Conservation (phyloP, 805 yeast species). For the Wickerhamiella brachini region DNA sequence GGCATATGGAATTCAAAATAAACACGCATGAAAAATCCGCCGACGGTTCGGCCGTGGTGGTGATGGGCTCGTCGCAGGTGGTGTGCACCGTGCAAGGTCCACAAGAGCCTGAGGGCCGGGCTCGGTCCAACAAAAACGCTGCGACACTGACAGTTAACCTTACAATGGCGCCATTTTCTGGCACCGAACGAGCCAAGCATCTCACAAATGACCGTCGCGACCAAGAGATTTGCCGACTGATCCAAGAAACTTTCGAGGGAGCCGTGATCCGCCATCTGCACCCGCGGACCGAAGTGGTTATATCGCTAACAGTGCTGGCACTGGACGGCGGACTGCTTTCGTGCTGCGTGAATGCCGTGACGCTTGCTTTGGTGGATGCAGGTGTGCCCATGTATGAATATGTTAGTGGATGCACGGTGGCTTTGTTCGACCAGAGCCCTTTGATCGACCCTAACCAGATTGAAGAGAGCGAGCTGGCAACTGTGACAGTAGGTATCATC, state of each 20-base stretch:
- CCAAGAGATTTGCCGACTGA: constrained; percentile 23
- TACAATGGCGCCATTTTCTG: constrained; percentile 68
- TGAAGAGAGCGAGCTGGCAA: constrained; percentile 76
- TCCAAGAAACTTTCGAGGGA: constrained; percentile 29
- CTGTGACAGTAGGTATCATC: constrained; percentile 67
- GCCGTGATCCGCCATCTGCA: constrained; percentile 61
- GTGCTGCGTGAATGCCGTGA: constrained; percentile 68
- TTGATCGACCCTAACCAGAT: constrained; percentile 67
- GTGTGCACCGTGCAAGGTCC: constrained; percentile 84
- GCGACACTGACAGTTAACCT: constrained; percentile 53
- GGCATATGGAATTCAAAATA: constrained; percentile 64
- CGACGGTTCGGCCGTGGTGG: constrained; percentile 86
- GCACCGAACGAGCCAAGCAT: constrained; percentile 59
- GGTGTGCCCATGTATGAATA: constrained; percentile 91
- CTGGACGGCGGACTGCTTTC: constrained; percentile 86
- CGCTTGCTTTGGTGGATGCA: constrained; percentile 85
- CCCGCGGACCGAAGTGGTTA: constrained; percentile 70
- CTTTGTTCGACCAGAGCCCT: constrained; percentile 64
- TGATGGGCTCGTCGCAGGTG: constrained; percentile 84
- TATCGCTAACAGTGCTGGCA: constrained; percentile 62
- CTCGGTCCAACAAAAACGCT: constrained; percentile 31
- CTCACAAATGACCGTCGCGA: constrained; percentile 41
- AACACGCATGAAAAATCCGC: constrained; percentile 73
- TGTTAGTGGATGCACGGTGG: constrained; percentile 67
- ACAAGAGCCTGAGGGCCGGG: constrained; percentile 54